phyloP scores from a whole-genome alignment of 768 basidiomycete species.

The Pulveroboletus sp. region DNA sequence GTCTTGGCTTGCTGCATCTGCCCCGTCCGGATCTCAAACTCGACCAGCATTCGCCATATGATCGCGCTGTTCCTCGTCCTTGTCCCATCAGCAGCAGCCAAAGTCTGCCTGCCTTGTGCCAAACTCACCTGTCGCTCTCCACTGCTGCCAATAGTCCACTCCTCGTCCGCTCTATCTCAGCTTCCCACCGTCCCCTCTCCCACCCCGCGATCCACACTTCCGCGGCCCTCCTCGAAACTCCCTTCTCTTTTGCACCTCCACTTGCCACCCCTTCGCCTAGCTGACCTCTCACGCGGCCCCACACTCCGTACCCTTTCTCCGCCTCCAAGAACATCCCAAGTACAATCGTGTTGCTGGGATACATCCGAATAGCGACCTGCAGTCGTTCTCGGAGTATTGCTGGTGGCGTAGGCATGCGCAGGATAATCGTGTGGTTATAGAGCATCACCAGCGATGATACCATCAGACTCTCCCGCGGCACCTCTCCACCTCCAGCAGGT shows the following conservation, averaged over 20 bases:
- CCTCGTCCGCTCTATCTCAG: conserved; percentile 67
- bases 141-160: conserved; percentile 57
- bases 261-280: conserved; percentile 41
- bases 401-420: conserved; percentile 58
- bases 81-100: conserved; percentile 8
- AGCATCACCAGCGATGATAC: conserved; percentile 54
- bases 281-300: conserved; percentile 63
- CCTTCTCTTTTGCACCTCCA: conserved; percentile 44
- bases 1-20: conserved; percentile 61
- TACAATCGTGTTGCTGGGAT: conserved; percentile 67
- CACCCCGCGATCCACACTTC: conserved; percentile 81
- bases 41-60: conserved; percentile 70
- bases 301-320: conserved; percentile 72
- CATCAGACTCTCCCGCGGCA: conserved; percentile 46
- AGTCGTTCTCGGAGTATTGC: conserved; percentile 53
- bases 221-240: conserved; percentile 51
- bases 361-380: conserved; percentile 48
- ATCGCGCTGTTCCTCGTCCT: conserved; percentile 65
- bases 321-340: conserved; percentile 72
- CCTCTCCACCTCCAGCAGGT: conserved; percentile 15
- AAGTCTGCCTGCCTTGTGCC: no score
- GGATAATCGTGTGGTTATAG: conserved; percentile 50
- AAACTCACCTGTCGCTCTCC: conserved; percentile 59
- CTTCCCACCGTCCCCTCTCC: conserved; percentile 68
- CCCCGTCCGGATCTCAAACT: conserved; percentile 68